Evolutionary conservation across 768 basidiomycete species (phyloP).

Genomic region (Trametes cubensis): DNA sequence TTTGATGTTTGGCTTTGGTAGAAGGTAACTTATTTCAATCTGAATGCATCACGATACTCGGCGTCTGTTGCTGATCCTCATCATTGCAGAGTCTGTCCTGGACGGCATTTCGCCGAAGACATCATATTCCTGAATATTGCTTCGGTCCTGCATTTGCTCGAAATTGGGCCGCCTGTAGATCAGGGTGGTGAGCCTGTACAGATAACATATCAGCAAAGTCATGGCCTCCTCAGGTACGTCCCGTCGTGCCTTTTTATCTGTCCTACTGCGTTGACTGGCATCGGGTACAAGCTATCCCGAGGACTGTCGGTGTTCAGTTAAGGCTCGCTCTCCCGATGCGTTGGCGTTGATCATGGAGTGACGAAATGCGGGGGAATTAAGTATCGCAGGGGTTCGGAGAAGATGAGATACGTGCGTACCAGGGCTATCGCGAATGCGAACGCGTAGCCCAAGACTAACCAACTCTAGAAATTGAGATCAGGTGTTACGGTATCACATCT

Average conservation of each 20-base stretch:
- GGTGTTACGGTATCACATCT: too few species aligned
- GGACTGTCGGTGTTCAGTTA: background rate
- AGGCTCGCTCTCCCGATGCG: background rate
- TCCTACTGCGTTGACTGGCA: background rate
- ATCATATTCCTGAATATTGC: constrained; percentile 18
- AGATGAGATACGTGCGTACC: too few species aligned
- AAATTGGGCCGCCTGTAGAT: constrained; percentile 2
- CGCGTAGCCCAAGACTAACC: too few species aligned
- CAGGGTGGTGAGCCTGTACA: background rate
- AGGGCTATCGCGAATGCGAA: too few species aligned
- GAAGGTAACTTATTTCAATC: constrained; percentile 2
- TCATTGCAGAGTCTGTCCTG: constrained; percentile 12
- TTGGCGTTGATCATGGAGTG: background rate
- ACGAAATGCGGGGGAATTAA: background rate
- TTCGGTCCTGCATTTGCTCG: constrained; percentile 14
- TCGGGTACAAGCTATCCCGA: background rate
- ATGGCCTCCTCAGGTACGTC: constrained; percentile 1
- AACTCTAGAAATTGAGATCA: too few species aligned
- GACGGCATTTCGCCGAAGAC: constrained; percentile 4
- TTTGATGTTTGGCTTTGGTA: constrained; percentile 15
- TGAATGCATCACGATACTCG: background rate
- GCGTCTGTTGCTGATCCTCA: too few species aligned
- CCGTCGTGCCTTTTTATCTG: background rate
- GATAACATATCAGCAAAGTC: background rate
- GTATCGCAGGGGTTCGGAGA: background rate